Percentiles rank a stretch among this genome's conserved stretches.
Evolutionary conservation across 2,329 filamentous ascomycete genomes (phyloP).

Genomic region (Penicillium sp.): DNA sequence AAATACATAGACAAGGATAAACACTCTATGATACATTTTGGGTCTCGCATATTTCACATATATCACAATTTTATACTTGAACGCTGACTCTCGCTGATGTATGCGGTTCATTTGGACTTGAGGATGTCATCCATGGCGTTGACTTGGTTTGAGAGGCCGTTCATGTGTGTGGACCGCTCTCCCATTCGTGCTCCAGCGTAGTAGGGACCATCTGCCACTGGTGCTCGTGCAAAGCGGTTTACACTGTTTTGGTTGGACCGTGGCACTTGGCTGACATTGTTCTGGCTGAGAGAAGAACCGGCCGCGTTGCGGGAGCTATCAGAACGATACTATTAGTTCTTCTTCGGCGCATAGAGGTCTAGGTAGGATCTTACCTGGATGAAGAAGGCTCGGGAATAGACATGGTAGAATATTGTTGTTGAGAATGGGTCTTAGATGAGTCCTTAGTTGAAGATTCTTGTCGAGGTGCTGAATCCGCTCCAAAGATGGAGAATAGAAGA

Average conservation of each 20-base stretch:
- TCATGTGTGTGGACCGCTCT: conserved; percentile 39
- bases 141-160: conserved; percentile 40
- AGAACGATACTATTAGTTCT: conserved; percentile 14
- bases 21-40: conserved; percentile 13
- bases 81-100: background rate
- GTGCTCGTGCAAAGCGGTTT: conserved; percentile 37
- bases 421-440: background rate
- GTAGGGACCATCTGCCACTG: conserved; percentile 41
- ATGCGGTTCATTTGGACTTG: conserved; percentile 18
- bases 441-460: background rate
- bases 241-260: conserved; percentile 31
- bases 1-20: conserved; percentile 21
- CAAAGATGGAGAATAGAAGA: background rate
- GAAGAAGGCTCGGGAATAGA: conserved; percentile 25
- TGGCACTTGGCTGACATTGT: conserved; percentile 38
- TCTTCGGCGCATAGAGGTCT: background rate
- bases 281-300: conserved; percentile 32
- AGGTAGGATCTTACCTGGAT: conserved; percentile 15
- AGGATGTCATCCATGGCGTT: conserved; percentile 39
- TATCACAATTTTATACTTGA: conserved; percentile 7
- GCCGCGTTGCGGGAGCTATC: conserved; percentile 30
- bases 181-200: conserved; percentile 40
- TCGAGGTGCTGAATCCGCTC: background rate
- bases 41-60: background rate
- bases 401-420: conserved; percentile 20